Evolutionary conservation across 2,329 filamentous ascomycete species (phyloP).

Genomic region (Apiospora koreana): DNA sequence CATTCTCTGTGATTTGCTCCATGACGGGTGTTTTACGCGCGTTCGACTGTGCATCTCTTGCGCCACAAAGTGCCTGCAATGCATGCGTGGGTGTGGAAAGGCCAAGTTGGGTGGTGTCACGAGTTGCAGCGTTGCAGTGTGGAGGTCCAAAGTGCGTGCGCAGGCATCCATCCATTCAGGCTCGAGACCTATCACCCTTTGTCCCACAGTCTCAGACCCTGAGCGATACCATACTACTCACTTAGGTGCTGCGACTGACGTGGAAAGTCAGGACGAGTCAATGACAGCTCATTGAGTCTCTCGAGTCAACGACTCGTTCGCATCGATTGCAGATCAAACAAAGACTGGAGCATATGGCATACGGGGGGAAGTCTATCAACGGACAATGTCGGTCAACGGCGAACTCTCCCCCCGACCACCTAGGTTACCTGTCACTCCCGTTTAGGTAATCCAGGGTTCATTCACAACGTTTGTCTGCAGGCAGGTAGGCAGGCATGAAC

Average conservation of each 20-base stretch:
- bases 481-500: too few relatives aligned
- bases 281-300: not conserved
- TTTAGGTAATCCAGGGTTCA: conserved; percentile 4
- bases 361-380: not conserved
- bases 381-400: not conserved
- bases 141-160: conserved; percentile 1
- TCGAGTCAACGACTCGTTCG: not conserved
- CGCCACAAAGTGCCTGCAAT: not conserved
- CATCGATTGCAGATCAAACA: not conserved
- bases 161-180: not conserved
- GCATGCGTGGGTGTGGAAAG: not conserved
- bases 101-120: not conserved
- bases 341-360: not conserved
- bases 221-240: not conserved
- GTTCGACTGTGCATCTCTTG: conserved; percentile 3
- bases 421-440: not conserved
- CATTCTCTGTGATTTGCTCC: not conserved
- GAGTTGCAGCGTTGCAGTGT: not conserved
- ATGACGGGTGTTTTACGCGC: not conserved
- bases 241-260: not conserved
- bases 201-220: not conserved
- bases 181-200: not conserved
- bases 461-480: not conserved
- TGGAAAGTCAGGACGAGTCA: not conserved
- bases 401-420: not conserved